phyloP scores from a whole-genome alignment of 164 flowering plant genomes.

The Tinospora cordifolia region DNA sequence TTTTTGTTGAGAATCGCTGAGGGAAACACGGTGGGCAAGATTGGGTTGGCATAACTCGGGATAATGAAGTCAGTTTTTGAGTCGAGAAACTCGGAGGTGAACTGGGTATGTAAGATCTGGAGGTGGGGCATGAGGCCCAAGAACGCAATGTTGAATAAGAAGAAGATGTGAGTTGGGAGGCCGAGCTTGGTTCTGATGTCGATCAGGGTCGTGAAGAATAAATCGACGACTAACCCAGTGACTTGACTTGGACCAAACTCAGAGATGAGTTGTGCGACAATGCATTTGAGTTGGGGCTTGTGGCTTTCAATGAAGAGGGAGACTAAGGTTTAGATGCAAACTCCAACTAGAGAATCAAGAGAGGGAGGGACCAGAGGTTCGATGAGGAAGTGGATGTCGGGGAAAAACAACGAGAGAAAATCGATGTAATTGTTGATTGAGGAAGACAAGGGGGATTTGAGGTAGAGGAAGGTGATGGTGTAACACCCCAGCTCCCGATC shows the following conservation, averaged over 20 bases:
- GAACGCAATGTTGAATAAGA: conserved; percentile 20
- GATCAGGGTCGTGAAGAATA: conserved; percentile 28
- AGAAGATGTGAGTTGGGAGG: conserved; percentile 31
- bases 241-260: neutral
- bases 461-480: conserved; percentile 16
- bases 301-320: conserved; percentile 9
- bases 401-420: neutral
- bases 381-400: conserved; percentile 6
- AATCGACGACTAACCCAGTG: conserved; percentile 16
- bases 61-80: conserved; percentile 1
- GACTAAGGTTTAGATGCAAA: neutral
- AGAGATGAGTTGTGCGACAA: neutral
- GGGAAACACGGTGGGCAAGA: conserved; percentile 18
- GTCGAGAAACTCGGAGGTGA: conserved; percentile 12
- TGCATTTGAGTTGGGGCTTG: conserved; percentile 10
- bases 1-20: neutral
- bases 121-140: conserved; percentile 24
- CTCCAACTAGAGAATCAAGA: neutral
- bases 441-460: neutral
- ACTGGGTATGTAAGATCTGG: conserved; percentile 7
- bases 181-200: conserved; percentile 31
- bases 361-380: conserved; percentile 5
- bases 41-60: conserved; percentile 18
- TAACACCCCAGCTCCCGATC: too few species aligned
- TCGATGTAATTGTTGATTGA: neutral